Conservation (phyloP, 345 rosid species). For the Schrenkiella parvula region DNA sequence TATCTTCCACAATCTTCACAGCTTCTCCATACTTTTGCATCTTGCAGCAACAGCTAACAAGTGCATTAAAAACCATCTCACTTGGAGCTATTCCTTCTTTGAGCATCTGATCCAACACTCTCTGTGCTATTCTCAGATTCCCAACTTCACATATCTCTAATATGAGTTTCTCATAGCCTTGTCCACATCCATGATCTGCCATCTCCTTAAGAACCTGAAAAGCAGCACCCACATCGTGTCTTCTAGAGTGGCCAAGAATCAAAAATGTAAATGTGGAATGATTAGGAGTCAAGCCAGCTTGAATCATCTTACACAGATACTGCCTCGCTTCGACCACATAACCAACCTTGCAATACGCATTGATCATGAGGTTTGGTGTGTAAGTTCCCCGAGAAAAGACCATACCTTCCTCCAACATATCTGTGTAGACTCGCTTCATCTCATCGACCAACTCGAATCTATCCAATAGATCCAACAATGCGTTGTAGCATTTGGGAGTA, state of each 20-base stretch:
- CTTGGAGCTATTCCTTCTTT: constrained; percentile 43
- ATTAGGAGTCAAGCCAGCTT: constrained; percentile 48
- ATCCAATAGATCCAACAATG: constrained; percentile 39
- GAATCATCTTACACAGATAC: constrained; percentile 49
- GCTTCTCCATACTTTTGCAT: constrained; percentile 46
- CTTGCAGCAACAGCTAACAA: constrained; percentile 55
- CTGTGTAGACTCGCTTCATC: constrained; percentile 48
- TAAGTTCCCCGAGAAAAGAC: constrained; percentile 38
- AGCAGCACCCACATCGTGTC: constrained; percentile 27
- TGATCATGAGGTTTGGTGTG: constrained; percentile 52
- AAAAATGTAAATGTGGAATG: constrained; percentile 60
- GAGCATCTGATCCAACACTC: constrained; percentile 45
- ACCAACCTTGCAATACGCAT: constrained; percentile 52
- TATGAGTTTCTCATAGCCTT: constrained; percentile 52
- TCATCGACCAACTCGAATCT: constrained; percentile 47
- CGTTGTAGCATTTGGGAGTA: constrained; percentile 41
- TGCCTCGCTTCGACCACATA: constrained; percentile 48
- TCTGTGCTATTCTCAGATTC: constrained; percentile 42
- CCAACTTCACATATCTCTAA: constrained; percentile 57
- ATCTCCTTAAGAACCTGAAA: constrained; percentile 43
- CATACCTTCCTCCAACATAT: constrained; percentile 32
- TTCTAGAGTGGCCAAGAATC: constrained; percentile 41
- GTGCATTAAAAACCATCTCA: constrained; percentile 47
- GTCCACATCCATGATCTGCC: constrained; percentile 56
- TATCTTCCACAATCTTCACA: constrained; percentile 38